Evolutionary conservation across 1,284 basidiomycete genomes (phyloP).

Genomic region (Vanrija sp.): DNA sequence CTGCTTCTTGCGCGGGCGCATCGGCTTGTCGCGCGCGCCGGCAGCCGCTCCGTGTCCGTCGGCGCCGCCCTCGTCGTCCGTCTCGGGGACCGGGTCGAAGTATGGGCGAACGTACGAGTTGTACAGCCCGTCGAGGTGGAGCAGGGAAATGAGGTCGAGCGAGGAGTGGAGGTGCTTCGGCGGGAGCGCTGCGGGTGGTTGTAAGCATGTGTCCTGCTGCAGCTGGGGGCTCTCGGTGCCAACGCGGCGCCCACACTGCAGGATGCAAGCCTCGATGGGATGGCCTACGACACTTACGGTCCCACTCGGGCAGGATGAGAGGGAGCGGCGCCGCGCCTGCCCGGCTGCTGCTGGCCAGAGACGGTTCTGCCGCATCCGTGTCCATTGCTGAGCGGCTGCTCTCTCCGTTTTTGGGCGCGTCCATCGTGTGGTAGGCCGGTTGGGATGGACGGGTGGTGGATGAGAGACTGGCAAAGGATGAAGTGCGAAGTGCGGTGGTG

Average conservation of each 20-base stretch:
- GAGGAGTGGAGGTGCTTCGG: slow-evolving; percentile 36
- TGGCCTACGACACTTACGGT: slow-evolving; percentile 20
- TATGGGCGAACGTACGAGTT: slow-evolving; percentile 42
- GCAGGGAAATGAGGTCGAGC: slow-evolving; percentile 39
- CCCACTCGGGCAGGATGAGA: slow-evolving; percentile 35
- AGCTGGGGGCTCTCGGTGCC: no score
- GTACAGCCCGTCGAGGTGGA: slow-evolving; percentile 39
- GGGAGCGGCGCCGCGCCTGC: not conserved
- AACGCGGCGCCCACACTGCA: no score
- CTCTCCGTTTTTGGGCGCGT: slow-evolving; percentile 36
- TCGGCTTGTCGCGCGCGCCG: slow-evolving; percentile 1
- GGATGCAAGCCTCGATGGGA: no score
- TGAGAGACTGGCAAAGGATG: not conserved
- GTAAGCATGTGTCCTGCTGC: not conserved
- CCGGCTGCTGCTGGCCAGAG: not conserved
- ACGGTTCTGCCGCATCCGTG: not conserved
- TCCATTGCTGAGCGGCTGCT: slow-evolving; percentile 21
- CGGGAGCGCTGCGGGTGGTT: slow-evolving; percentile 23
- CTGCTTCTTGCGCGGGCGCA: slow-evolving; percentile 12
- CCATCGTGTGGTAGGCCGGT: slow-evolving; percentile 16
- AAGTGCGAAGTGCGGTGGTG: no score
- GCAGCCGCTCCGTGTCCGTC: not conserved
- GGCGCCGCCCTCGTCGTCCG: slow-evolving; percentile 18
- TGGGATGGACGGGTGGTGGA: not conserved
- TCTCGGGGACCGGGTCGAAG: slow-evolving; percentile 24